Conservation (phyloP, 164 flowering plant genomes). For the Vitis rupestris region DNA sequence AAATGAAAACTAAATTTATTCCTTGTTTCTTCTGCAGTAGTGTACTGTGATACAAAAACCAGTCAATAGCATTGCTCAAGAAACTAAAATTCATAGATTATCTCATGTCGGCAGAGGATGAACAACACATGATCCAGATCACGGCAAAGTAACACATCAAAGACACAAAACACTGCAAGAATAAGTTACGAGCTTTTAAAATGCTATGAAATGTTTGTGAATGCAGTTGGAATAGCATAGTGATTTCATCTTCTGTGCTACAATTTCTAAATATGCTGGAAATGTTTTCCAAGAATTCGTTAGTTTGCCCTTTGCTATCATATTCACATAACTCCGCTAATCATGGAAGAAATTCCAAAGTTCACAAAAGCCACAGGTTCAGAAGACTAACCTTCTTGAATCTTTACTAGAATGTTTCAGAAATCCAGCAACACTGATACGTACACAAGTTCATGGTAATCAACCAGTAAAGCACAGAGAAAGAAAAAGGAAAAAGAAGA, state of each 20-base stretch:
- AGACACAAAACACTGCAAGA: not conserved
- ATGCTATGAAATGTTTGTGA: not conserved
- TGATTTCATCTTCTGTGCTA: no score
- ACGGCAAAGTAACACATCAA: not conserved
- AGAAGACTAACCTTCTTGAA: not conserved
- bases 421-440: not conserved
- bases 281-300: no score
- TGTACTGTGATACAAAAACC: no score
- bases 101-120: not conserved
- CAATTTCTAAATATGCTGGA: no score
- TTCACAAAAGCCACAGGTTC: not conserved
- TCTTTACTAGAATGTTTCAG: not conserved
- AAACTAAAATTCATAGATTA: no score
- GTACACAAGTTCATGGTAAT: not conserved
- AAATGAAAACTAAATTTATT: no score
- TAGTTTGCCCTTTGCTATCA: not conserved
- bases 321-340: not conserved
- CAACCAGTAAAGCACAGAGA: not conserved
- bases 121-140: not conserved
- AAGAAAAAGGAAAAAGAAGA: no score
- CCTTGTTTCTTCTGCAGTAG: no score
- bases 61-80: no score
- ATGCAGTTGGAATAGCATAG: not conserved
- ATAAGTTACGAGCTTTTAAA: not conserved
- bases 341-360: not conserved